Conservation (phyloP, 192 early-diverging fungal genomes). For the Rhizophagus clarus region DNA sequence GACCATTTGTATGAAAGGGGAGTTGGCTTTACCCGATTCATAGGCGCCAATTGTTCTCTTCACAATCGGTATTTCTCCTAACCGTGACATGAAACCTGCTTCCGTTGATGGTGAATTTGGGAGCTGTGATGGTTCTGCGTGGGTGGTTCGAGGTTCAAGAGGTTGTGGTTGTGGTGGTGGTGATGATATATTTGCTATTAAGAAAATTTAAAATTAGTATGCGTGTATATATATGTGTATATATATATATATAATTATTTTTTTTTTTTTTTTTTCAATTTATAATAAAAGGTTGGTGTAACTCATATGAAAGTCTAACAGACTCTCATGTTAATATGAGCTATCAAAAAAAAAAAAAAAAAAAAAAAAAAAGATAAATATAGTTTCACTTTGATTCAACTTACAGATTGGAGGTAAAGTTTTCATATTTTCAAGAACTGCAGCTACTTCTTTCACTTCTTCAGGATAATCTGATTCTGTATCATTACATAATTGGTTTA, state of each 20-base stretch:
- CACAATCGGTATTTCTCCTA: neutral
- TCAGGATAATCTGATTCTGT: neutral
- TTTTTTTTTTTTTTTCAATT: too few species aligned
- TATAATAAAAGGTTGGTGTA: too few species aligned
- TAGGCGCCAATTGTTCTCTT: neutral
- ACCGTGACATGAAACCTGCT: neutral
- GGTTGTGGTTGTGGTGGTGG: neutral
- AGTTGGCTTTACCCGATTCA: constrained; percentile 18
- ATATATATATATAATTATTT: too few species aligned
- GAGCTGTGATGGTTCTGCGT: neutral
- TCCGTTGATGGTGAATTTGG: neutral
- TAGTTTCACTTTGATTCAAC: neutral
- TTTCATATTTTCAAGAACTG: constrained; percentile 22
- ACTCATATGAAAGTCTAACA: too few species aligned
- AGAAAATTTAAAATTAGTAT: neutral
- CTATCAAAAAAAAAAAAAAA: too few species aligned
- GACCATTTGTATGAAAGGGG: constrained; percentile 10
- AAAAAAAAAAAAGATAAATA: neutral
- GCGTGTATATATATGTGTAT: too few species aligned
- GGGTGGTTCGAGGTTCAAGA: neutral
- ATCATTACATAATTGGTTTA: constrained; percentile 21
- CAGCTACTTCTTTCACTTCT: constrained; percentile 14
- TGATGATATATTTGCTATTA: neutral
- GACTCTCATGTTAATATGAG: too few species aligned
- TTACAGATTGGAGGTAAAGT: neutral